Evolutionary conservation across 1,284 basidiomycete genomes (phyloP).

Genomic region (Vanrija sp.): DNA sequence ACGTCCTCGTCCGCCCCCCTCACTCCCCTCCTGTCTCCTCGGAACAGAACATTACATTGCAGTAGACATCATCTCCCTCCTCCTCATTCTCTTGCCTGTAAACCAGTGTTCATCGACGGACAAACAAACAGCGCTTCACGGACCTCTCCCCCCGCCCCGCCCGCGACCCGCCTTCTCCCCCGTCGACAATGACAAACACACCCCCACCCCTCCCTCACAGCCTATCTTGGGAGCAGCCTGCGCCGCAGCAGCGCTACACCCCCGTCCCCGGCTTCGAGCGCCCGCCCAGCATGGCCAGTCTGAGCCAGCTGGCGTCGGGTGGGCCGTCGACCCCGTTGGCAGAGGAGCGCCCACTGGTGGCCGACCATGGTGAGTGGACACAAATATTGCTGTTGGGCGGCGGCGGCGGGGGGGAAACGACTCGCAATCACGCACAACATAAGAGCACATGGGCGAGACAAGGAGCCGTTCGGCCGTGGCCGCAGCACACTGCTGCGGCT

Average conservation of each 20-base stretch:
- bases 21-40: no score
- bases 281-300: neutral
- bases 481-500: neutral
- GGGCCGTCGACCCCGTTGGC: neutral
- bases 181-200: neutral
- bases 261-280: constrained; percentile 22
- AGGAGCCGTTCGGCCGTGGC: neutral
- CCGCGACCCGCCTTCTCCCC: neutral
- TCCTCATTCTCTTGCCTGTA: no score
- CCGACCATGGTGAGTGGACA: neutral
- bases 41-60: no score
- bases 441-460: no score
- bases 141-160: no score
- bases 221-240: constrained; percentile 6
- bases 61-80: no score
- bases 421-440: neutral
- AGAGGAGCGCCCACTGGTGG: neutral
- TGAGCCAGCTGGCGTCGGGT: neutral
- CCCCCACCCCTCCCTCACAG: neutral
- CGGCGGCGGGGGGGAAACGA: no score
- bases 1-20: no score
- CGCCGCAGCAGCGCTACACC: constrained; percentile 22
- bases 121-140: no score
- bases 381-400: neutral
- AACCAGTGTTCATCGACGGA: no score